Evolutionary conservation across 768 basidiomycete genomes (phyloP), one percentile per base, ranked within the genome.

Genomic region (Leccinum obscurum): DNA sequence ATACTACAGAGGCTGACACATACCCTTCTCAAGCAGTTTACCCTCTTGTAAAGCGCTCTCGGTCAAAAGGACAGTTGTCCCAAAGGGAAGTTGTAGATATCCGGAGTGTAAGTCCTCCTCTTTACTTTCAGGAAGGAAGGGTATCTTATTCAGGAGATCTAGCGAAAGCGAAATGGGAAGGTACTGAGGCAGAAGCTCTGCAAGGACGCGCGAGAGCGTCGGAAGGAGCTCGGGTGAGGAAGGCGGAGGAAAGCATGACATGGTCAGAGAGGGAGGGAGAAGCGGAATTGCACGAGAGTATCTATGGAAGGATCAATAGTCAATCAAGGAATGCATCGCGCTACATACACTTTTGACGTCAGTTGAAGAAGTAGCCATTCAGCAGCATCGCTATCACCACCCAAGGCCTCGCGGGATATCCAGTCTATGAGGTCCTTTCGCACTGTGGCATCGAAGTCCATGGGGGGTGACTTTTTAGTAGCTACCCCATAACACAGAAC

Each of bases 51-150:
- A 75, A 4, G 81, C 84, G 58, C 78, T 78, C 68, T 93, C 92
- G 0, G 86, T 85, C 39, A 93, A 68, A 14, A 92, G 69, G 30
- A 88, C 74, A 3, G 82, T 68, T 6, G 83, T 82, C 3, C 87
- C 86, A 13, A 75, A 73, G 2, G 92, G 86, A 14, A 92, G 80
- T 67, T 94, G 92, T 28, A 94, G 77, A 63, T 81, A 81, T 3
- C 92, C 92, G 2, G 88, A 84, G 61, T 88, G 85, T 5, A 94
- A 75, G 64, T 92, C 90, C 53, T 91, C 82, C 59, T 86, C 84
- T 52, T 84, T 86, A 64, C 81, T 81, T 67, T 88, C 85, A 0
- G 91, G 92, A 34, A 72, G 73, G 66, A 90, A 92, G 1, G 72
- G 66, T 0, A 72, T 77, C 24, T 75, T 77, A 68, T 93, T 93